Evolutionary conservation across 441 rosid genomes (phyloP), one percentile per base, ranked within the genome.

Genomic region (Eutrema salsugineum): DNA sequence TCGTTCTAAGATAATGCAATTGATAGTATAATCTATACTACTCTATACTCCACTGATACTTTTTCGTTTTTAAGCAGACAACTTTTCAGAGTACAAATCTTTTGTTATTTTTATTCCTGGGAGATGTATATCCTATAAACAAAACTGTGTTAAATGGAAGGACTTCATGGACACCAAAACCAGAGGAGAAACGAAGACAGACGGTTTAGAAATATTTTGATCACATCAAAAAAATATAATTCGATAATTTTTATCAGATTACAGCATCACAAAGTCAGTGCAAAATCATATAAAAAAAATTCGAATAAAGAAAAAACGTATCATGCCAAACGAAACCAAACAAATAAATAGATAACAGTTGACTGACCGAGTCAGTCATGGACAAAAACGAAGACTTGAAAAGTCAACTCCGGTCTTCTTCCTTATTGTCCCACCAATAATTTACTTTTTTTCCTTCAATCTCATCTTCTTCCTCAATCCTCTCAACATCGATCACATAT

Each of bases 381-480:
- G 47, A 20, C 72, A 20, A 20, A 20, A 2, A 20, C 22, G 22
- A 20, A 1, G 22, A 20, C 22, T 20, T 20, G 22, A 20, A 20
- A 20, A 20, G 2, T 20, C 22, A 20, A 20, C 22, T 2, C 22
- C 2, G 22, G 2, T 20, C 22, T 20, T 20, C 2, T 20, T 20
- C 22, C 22, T 20, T 20, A 20, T 20, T 20, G 22, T 20, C 22
- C 22, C 22, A 20, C 22, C 22, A 20, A 20, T 20, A 20, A 20
- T 20, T 20, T 20, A 24, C 22, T 7, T 12, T 50, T 32, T 33
- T 30, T 20, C 8, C 22, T 46, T 38, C 16, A 47, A 36, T 65
- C 71, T 56, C 71, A 73, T 65, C 54, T 73, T 57, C 66, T 47
- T 65, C 60, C 20, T 56, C 59, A 36, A 32, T 12, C 71, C 39